Evolutionary conservation across 352 stramenopile genomes (phyloP), one percentile per base, ranked within the genome.

Genomic region (Blastocystis sp.): DNA sequence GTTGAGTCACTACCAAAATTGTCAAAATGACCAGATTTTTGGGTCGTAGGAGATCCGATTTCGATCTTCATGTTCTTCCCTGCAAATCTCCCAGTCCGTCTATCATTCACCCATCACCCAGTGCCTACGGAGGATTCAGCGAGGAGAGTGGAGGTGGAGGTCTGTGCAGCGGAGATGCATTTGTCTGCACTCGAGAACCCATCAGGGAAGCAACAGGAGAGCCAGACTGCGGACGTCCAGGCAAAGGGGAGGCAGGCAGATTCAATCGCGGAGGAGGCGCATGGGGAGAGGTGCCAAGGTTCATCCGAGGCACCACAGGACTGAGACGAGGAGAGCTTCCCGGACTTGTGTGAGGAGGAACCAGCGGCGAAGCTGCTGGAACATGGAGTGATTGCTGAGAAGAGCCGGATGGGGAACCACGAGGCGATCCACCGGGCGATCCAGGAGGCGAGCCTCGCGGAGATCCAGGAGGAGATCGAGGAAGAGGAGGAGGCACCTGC

Each of bases 41-140:
- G 70, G 11, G 70, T 81, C 34, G 70, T 81, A 4, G 70, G 70
- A 63, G 37, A 62, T 24, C 34, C 20, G 26, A 81, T 81, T 11
- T 63, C 43, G 45, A 81, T 81, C 43, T 16, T 62, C 70, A 81
- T 39, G n/a, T 78, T 47, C 59, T 68, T 68, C 20, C 59, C 26
- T 68, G 59, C 59, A 30, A 24, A 68, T 68, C 59, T 20, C 11
- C 20, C 26, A 16, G 11, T 16, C 26, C 59, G 59, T 37, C 63
- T 43, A 8, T 13, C 6, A 13, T 39, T 47, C 24, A 43, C 24
- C 24, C 63, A 3, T 45, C 63, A 20, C 37, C 59, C 20, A 18
- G 11, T 16, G 20, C 59, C 59, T 68, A 68, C 59, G 59, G 26
- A 9, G 59, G 59, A 68, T 37, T 68, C 20, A 68, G 11, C 59